Evolutionary conservation across 108 stramenopile genomes (phyloP).

Genomic region (Conticribra guillardii): DNA sequence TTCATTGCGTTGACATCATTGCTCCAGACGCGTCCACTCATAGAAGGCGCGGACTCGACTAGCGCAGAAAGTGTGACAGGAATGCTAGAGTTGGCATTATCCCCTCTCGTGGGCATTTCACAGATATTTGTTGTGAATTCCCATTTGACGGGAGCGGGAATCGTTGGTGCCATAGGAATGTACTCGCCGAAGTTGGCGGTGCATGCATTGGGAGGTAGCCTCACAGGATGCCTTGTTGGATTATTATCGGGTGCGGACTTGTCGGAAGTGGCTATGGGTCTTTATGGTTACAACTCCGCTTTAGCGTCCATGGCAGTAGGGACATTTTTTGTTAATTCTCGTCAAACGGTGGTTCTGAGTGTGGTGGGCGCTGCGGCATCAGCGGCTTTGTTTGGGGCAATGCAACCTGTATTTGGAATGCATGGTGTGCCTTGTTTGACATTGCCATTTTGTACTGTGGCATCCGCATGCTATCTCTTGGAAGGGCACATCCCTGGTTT

Average conservation of each 20-base stretch:
- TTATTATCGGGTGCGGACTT: conserved; percentile 53
- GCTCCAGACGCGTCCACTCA: conserved; percentile 55
- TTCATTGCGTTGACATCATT: conserved; percentile 66
- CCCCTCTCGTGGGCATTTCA: conserved; percentile 75
- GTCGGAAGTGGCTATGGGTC: conserved; percentile 59
- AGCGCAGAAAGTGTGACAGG: conserved; percentile 6
- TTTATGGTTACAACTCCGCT: conserved; percentile 79
- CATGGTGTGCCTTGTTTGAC: conserved; percentile 73
- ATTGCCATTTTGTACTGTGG: conserved; percentile 78
- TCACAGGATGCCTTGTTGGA: conserved; percentile 52
- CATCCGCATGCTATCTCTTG: conserved; percentile 68
- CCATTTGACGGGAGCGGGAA: conserved; percentile 55
- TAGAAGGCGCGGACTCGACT: conserved; percentile 21
- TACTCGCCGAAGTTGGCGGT: conserved; percentile 68
- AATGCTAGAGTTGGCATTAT: conserved; percentile 11
- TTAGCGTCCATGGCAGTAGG: conserved; percentile 78
- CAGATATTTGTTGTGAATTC: conserved; percentile 88
- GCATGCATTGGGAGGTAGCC: conserved; percentile 67
- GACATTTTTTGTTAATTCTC: conserved; percentile 76
- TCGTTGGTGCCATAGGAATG: conserved; percentile 39
- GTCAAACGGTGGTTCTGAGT: conserved; percentile 51
- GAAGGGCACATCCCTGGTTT: conserved; percentile 62
- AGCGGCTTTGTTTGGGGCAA: conserved; percentile 72
- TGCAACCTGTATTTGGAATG: conserved; percentile 63
- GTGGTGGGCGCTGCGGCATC: conserved; percentile 71